These are phyloP conservation scores for Pseudoturritis turrita DNA, from an alignment of 345 rosid genomes.

Conservation along the genomic window DNA sequence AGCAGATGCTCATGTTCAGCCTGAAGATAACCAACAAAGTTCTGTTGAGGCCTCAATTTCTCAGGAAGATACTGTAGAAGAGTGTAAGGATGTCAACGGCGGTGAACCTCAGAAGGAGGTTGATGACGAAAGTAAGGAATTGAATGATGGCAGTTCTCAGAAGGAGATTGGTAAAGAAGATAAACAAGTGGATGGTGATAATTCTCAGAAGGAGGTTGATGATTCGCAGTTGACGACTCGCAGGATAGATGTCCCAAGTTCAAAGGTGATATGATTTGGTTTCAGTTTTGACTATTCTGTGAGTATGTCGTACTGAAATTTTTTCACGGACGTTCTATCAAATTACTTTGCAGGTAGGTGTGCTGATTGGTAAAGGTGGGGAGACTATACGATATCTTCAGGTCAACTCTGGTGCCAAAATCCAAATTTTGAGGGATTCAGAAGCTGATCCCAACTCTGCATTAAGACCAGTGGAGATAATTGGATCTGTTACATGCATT, in stretches of 20 bases:
- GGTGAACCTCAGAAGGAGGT: constrained; percentile 7
- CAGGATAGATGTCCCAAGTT: constrained; percentile 69
- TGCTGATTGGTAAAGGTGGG: constrained; percentile 86
- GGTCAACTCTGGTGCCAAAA: constrained; percentile 82
- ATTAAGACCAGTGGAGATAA: constrained; percentile 73
- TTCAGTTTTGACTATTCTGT: neutral
- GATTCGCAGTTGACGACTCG: constrained; percentile 36
- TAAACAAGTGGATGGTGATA: constrained; percentile 16
- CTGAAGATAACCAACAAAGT: constrained; percentile 20
- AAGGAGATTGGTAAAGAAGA: constrained; percentile 13
- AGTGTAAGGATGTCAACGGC: constrained; percentile 8
- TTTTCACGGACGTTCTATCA: neutral
- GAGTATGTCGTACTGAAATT: neutral
- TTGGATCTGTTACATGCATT: constrained; percentile 59
- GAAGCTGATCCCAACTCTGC: constrained; percentile 64
- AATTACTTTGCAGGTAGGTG: constrained; percentile 63
- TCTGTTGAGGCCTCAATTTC: neutral
- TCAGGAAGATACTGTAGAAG: neutral
- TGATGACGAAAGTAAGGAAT: neutral
- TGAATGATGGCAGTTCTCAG: neutral
- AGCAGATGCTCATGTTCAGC: constrained; percentile 16
- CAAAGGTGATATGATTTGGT: constrained; percentile 46
- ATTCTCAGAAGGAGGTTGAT: constrained; percentile 20
- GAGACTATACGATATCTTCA: constrained; percentile 75
- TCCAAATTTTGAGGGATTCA: constrained; percentile 82